Conservation (phyloP, 1,284 basidiomycete species). For the Malassezia restricta region DNA sequence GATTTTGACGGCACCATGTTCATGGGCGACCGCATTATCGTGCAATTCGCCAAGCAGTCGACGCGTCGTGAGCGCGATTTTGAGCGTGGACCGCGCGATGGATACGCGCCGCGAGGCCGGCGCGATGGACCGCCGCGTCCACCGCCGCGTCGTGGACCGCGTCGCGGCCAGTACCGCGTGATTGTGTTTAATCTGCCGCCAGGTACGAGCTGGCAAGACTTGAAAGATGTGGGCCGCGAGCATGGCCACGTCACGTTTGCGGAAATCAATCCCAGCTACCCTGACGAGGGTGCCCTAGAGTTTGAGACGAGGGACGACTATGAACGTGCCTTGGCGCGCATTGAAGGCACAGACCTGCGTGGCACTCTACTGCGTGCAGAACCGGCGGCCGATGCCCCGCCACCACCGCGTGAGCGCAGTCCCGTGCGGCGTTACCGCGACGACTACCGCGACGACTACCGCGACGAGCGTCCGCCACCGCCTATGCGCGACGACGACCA, state of each 20-base stretch:
- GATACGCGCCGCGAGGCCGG: constrained; percentile 14
- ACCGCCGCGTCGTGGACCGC: constrained; percentile 21
- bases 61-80: constrained; percentile 15
- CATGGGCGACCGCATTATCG: constrained; percentile 42
- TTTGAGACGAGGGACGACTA: constrained; percentile 43
- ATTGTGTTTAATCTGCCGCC: constrained; percentile 61
- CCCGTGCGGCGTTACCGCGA: constrained; percentile 11
- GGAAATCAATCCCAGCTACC: constrained; percentile 36
- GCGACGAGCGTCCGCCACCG: constrained; percentile 12
- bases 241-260: constrained; percentile 54
- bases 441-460: neutral
- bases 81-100: constrained; percentile 18
- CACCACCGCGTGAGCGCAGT: constrained; percentile 26
- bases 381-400: constrained; percentile 17
- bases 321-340: constrained; percentile 38
- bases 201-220: constrained; percentile 88
- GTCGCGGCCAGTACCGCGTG: constrained; percentile 37
- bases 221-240: constrained; percentile 90
- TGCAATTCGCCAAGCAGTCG: constrained; percentile 38
- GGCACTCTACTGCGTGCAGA: constrained; percentile 41
- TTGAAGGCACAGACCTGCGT: constrained; percentile 42
- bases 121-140: constrained; percentile 1
- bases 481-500: constrained; percentile 1
- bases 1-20: constrained; percentile 41
- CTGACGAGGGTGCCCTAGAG: constrained; percentile 43